A percentile compares a stretch with the other conserved stretches of the same genome.
Evolutionary conservation across 805 yeast species (phyloP).

Genomic region (Teunomyces lycoperdinae): DNA sequence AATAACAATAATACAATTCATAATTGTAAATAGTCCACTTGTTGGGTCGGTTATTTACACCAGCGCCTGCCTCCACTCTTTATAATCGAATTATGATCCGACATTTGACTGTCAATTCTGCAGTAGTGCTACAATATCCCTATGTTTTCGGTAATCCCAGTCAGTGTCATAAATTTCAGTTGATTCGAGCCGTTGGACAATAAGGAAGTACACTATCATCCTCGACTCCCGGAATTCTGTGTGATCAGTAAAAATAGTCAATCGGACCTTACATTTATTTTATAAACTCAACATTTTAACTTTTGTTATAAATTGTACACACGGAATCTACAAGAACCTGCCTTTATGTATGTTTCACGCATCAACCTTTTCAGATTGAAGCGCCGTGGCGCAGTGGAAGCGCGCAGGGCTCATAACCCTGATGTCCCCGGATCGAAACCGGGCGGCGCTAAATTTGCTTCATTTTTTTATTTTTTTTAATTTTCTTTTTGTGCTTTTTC

Average conservation of each 20-base stretch:
- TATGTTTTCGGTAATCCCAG: too few species aligned
- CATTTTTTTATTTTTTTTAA: constrained; percentile 20
- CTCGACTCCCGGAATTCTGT: too few species aligned
- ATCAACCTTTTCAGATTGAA: constrained; percentile 16
- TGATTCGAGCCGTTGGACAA: too few species aligned
- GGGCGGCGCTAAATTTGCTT: constrained; percentile 67
- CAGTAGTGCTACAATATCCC: too few species aligned
- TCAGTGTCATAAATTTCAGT: too few species aligned
- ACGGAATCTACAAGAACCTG: too few species aligned
- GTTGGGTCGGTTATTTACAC: neutral
- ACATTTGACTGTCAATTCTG: too few species aligned
- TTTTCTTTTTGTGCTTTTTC: constrained; percentile 6
- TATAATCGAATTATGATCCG: neutral
- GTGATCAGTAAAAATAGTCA: too few species aligned
- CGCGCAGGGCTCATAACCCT: constrained; percentile 99
- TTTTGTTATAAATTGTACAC: too few species aligned
- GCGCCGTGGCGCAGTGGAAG: constrained; percentile 99
- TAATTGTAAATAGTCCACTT: neutral
- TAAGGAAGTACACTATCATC: too few species aligned
- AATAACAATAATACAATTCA: neutral
- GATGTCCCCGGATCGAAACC: constrained; percentile 97
- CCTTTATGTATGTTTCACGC: neutral
- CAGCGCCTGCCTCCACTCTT: neutral
- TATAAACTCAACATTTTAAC: too few species aligned
- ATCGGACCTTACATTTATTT: too few species aligned